Conservation (phyloP, 176 grass and related monocot genomes). For the Rhynchospora pubera region DNA sequence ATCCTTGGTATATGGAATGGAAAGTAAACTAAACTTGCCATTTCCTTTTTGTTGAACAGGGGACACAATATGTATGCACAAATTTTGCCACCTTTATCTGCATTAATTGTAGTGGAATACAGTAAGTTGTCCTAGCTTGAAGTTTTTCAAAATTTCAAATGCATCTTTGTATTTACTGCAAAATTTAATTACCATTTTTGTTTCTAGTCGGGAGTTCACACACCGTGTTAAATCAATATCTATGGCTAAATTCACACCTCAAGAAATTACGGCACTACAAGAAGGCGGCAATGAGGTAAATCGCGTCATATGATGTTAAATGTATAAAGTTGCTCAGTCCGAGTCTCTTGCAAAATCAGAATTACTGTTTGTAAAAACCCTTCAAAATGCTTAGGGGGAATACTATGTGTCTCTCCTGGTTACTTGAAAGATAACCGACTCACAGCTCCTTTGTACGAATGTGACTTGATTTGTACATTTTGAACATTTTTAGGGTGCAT, state of each 20-base stretch:
- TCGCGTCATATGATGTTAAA: neutral
- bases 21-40: neutral
- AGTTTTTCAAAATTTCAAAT: neutral
- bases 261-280: slow-evolving; percentile 55
- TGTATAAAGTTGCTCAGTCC: neutral
- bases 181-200: slow-evolving; percentile 5
- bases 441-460: neutral
- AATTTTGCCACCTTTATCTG: slow-evolving; percentile 60
- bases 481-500: neutral
- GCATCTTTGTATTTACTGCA: neutral
- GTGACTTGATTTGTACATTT: neutral
- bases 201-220: slow-evolving; percentile 53
- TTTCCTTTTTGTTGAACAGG: slow-evolving; percentile 30
- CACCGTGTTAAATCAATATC: slow-evolving; percentile 71
- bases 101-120: slow-evolving; percentile 57
- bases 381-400: neutral
- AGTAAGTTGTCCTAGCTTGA: slow-evolving; percentile 40
- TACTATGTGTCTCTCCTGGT: neutral
- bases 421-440: neutral
- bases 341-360: neutral
- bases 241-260: slow-evolving; percentile 57
- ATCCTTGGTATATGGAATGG: neutral
- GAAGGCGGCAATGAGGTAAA: slow-evolving; percentile 65
- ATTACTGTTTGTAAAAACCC: neutral
- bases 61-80: slow-evolving; percentile 71